Evolutionary conservation across 176 grass and related monocot species (phyloP).

Genomic region (Elaeis guineensis): DNA sequence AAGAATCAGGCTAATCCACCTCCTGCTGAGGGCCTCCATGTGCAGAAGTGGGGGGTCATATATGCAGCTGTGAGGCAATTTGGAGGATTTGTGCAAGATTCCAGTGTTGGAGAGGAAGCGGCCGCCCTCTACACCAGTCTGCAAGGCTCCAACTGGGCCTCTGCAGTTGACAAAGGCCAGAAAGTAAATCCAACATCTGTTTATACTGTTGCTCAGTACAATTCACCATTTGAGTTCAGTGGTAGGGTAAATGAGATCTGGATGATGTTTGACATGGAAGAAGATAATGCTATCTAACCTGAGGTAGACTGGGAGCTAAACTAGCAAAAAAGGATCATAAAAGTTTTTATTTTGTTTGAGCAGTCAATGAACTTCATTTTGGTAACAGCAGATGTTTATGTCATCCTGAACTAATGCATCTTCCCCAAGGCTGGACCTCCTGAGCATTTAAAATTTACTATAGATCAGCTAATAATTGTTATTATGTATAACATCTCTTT

Average conservation of each 20-base stretch:
- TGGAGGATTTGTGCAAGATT: constrained; percentile 60
- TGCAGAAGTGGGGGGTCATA: constrained; percentile 40
- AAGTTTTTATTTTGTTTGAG: no score
- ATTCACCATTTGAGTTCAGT: constrained; percentile 86
- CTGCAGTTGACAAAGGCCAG: constrained; percentile 36
- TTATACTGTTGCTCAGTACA: constrained; percentile 89
- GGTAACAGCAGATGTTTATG: no score
- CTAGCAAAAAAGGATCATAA: no score
- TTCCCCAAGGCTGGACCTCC: no score
- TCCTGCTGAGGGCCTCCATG: constrained; percentile 48
- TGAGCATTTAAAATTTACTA: no score
- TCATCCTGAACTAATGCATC: no score
- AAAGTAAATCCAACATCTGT: constrained; percentile 21
- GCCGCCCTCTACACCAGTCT: constrained; percentile 56
- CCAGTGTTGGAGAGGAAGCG: constrained; percentile 50
- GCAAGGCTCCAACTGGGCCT: constrained; percentile 62
- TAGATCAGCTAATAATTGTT: no score
- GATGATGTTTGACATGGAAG: constrained; percentile 54
- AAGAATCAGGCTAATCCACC: constrained; percentile 80
- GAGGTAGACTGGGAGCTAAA: no score
- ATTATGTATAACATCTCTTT: no score
- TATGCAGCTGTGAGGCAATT: constrained; percentile 73
- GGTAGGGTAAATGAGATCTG: constrained; percentile 91
- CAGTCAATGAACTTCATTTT: no score
- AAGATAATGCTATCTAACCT: no score